These are phyloP conservation scores for Cylindrodendrum hubeiense DNA, from an alignment of 2,329 filamentous ascomycete species.

Conservation along the genomic window DNA sequence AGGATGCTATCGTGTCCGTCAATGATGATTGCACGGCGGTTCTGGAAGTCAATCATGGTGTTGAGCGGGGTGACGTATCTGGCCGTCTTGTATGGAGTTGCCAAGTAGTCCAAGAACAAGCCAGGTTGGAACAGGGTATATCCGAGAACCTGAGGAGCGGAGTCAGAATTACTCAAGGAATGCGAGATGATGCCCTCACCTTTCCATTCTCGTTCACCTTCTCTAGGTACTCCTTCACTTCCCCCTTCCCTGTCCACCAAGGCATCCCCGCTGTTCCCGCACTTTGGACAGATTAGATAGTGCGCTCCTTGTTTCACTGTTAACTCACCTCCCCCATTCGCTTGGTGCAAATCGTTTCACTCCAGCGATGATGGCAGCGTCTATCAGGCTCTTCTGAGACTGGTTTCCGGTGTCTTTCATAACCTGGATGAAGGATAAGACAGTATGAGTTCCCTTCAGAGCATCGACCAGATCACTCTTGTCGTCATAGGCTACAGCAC, in stretches of 20 bases:
- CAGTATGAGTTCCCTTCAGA: slow-evolving; percentile 61
- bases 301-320: background rate
- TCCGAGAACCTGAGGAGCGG: slow-evolving; percentile 58
- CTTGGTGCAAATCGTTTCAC: slow-evolving; percentile 71
- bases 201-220: slow-evolving; percentile 61
- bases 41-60: slow-evolving; percentile 51
- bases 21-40: slow-evolving; percentile 55
- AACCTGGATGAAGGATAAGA: slow-evolving; percentile 62
- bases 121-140: slow-evolving; percentile 68
- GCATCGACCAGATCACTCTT: slow-evolving; percentile 46
- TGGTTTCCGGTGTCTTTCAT: slow-evolving; percentile 49
- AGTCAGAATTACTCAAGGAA: too few relatives aligned
- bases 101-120: slow-evolving; percentile 66
- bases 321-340: slow-evolving; percentile 61
- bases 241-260: slow-evolving; percentile 52
- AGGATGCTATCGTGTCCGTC: slow-evolving; percentile 54
- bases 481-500: slow-evolving; percentile 57
- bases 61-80: slow-evolving; percentile 56
- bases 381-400: slow-evolving; percentile 59
- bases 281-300: background rate
- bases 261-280: too few relatives aligned
- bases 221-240: slow-evolving; percentile 61
- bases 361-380: slow-evolving; percentile 67
- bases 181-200: slow-evolving; percentile 36
- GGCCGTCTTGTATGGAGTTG: slow-evolving; percentile 58